phyloP scores from a whole-genome alignment of 2,329 filamentous ascomycete species.

The Endocalyx cinctus region DNA sequence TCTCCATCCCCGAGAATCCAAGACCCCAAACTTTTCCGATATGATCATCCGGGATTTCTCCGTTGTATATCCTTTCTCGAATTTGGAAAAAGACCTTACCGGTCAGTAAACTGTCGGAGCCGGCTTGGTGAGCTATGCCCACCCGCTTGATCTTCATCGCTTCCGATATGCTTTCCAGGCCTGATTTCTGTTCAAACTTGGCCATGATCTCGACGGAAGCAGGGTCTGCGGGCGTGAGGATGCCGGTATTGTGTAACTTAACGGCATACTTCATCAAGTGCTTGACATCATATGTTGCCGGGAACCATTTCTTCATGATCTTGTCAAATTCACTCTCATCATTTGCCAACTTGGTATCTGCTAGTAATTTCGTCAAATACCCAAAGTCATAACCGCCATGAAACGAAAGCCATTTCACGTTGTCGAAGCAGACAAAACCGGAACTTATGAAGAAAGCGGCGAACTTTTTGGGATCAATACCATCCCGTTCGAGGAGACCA shows the following conservation, averaged over 20 bases:
- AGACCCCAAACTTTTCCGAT: conserved; percentile 91
- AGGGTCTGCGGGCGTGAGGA: conserved; percentile 58
- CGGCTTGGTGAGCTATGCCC: conserved; percentile 85
- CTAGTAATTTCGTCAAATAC: conserved; percentile 91
- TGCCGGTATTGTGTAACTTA: conserved; percentile 60
- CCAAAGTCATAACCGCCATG: conserved; percentile 98
- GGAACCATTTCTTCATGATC: conserved; percentile 89
- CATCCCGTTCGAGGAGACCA: conserved; percentile 73
- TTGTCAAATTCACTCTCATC: conserved; percentile 87
- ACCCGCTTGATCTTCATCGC: conserved; percentile 86
- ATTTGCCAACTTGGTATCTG: conserved; percentile 75
- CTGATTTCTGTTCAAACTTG: conserved; percentile 84
- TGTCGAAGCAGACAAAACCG: conserved; percentile 79
- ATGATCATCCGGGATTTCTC: conserved; percentile 75
- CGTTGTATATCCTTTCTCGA: conserved; percentile 80
- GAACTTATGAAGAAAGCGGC: conserved; percentile 87
- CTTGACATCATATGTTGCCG: conserved; percentile 91
- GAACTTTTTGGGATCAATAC: conserved; percentile 87
- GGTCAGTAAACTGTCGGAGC: conserved; percentile 88
- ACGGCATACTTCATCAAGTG: conserved; percentile 91
- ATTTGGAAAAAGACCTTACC: conserved; percentile 95
- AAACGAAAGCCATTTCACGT: conserved; percentile 95
- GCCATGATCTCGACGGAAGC: conserved; percentile 69
- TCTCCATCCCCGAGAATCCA: conserved; percentile 62
- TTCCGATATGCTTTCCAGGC: conserved; percentile 89